Base-by-base conservation (phyloP, 2,329 filamentous ascomycete genomes). In the Podosphaera fusca region DNA sequence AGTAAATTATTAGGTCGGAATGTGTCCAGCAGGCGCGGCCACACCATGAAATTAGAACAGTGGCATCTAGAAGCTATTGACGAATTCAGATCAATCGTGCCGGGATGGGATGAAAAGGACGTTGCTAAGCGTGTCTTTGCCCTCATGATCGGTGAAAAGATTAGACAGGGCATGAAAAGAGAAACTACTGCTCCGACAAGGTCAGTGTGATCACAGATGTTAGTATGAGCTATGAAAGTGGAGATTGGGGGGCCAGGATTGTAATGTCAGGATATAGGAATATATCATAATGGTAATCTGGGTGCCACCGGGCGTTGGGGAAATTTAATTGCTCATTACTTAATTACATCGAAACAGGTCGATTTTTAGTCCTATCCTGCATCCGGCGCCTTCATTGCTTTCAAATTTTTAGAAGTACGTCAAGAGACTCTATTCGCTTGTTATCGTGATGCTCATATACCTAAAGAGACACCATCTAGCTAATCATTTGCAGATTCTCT, bases 31-130 rank as follows among this genome's bases (percentile, higher is more conserved):
- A 31, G 31, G 4, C 45, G 61, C 34, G 62, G 61, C 6, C 61
- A 64, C 35, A 61, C 55, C 5, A 61, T 66, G 61, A 60, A 52
- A 30, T 59, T 68, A 30, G 61, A 67, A 55, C 65, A 67, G 58
- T 68, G 66, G 66, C 67, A 68, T 62, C 55, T 67, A 29, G 67
- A 67, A 55, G 65, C 60, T 55, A 65, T 68, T 21, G 66, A 66
- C 61, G 63, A 66, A 59, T 68, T 67, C 47, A 54, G 65, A 31
- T 60, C 61, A 1, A 34, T 57, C 3, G 66, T 67, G 29, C 62
- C 62, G 3, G 66, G 66, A 3, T 68, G 66, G 66, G 62, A 68
- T 33, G 66, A 68, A 58, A 61, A 61, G 56, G 60, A 60, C 55
- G 60, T 68, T 57, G 66, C 65, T 9, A 65, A 63, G 61, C 60